These are phyloP conservation scores for Murraya paniculata DNA, from an alignment of 345 rosid species.

Conservation along the genomic window DNA sequence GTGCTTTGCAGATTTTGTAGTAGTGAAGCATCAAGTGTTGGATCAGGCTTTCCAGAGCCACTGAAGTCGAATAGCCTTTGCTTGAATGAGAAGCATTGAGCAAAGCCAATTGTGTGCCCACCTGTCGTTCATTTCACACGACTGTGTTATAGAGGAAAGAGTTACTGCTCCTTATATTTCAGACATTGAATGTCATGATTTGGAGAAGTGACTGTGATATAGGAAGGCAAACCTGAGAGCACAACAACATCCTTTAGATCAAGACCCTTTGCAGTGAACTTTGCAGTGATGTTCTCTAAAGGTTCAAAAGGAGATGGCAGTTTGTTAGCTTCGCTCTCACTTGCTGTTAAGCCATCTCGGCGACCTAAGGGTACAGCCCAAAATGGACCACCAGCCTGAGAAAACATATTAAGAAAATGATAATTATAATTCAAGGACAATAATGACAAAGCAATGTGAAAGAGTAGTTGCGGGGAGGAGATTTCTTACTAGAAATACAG, in stretches of 20 bases:
- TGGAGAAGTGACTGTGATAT: background rate
- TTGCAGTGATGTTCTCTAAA: slow-evolving; percentile 50
- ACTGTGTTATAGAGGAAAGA: background rate
- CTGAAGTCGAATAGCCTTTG: slow-evolving; percentile 53
- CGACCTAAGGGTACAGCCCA: slow-evolving; percentile 62
- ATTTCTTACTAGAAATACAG: slow-evolving; percentile 43
- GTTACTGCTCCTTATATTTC: background rate
- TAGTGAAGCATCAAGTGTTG: slow-evolving; percentile 44
- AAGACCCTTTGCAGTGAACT: slow-evolving; percentile 61
- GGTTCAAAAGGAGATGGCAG: slow-evolving; percentile 62
- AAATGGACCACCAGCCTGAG: slow-evolving; percentile 51
- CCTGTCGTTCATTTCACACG: slow-evolving; percentile 25
- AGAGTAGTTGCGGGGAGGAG: background rate
- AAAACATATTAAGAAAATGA: background rate
- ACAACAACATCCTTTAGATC: slow-evolving; percentile 60
- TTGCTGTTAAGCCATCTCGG: slow-evolving; percentile 52
- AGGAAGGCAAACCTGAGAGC: slow-evolving; percentile 48
- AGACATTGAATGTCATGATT: background rate
- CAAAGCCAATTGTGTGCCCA: slow-evolving; percentile 65
- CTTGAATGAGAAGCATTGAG: slow-evolving; percentile 72
- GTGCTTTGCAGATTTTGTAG: slow-evolving; percentile 37
- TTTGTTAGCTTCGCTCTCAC: slow-evolving; percentile 43
- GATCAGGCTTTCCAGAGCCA: slow-evolving; percentile 60
- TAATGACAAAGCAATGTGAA: background rate
- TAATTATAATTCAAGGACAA: background rate